Base-by-base conservation (phyloP, 1,139 yeast genomes). In the Blastobotrys persicus region DNA sequence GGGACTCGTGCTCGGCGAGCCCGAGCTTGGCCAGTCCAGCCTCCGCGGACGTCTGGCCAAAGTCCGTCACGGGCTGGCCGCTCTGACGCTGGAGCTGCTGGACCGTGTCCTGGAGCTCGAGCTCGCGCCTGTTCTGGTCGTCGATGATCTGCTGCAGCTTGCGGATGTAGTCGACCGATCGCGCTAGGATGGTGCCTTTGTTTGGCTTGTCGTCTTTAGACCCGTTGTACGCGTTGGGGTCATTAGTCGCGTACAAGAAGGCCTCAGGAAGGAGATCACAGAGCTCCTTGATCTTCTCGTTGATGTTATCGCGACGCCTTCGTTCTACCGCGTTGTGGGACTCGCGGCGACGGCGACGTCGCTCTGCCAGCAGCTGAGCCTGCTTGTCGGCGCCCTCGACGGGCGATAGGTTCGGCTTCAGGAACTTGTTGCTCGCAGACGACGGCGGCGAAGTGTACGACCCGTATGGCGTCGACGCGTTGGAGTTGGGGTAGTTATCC, bases 171-270 rank as follows among this genome's bases (percentile, higher is more conserved):
- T 88, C 96, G 2, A 89, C 95, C 0, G 94, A 80, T 60, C 87
- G 85, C 16, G 89, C 79, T 55, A 91, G 72, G 9, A 91, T 87
- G 59, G 89, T 95, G 1, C 97, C 97, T 70, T 91, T 91, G 63
- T 89, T 89, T 1, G 97, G 97, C 59, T 85, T 85, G 2, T 95
- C 96, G 61, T 88, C 96, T 56, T 85, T 86, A 2, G 89, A 80
- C 2, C 89, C 87, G 12, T 56, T 58, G 13, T 52, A 50, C 9
- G 60, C 52, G 3, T 54, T 49, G 14, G 58, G 45, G 20, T 42
- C 46, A 16, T 42, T 42, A 2, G 51, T 44, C 42, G 54, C 52
- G 37, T 57, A 57, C 18, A 81, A 85, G 58, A 83, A 79, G 38
- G 78, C 79, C 12, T 71, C 70, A 0, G 97, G 96, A 2, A 91